These are phyloP conservation scores for Apiospora rasikravindrae DNA, from an alignment of 2,329 filamentous ascomycete species.

Conservation along the genomic window DNA sequence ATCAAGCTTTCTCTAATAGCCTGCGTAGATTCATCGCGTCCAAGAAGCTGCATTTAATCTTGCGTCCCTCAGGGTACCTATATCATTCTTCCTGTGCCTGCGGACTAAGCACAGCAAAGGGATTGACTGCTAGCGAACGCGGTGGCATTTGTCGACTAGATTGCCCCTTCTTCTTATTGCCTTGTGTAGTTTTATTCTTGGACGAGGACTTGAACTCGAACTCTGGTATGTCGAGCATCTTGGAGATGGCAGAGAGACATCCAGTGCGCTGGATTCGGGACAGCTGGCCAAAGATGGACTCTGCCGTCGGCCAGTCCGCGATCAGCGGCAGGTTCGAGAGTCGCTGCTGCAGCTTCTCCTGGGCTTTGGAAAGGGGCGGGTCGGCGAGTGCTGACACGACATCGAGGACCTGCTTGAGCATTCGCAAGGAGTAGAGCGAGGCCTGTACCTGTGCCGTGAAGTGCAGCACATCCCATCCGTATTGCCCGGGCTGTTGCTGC, in stretches of 20 bases:
- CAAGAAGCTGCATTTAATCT: not conserved
- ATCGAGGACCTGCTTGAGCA: conserved; percentile 55
- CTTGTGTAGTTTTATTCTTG: not conserved
- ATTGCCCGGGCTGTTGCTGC: conserved; percentile 34
- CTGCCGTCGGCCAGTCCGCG: conserved; percentile 20
- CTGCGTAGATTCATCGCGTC: not conserved
- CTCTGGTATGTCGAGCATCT: conserved; percentile 17
- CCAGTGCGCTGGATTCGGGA: not conserved
- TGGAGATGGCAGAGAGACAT: conserved; percentile 10
- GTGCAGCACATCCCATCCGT: conserved; percentile 64
- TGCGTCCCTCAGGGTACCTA: not conserved
- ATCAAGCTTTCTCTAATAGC: not conserved
- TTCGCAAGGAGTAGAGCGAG: conserved; percentile 65
- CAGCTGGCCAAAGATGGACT: conserved; percentile 5
- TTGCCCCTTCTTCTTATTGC: not conserved
- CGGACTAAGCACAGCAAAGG: conserved; percentile 17
- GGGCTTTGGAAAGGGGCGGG: not conserved
- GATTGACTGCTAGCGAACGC: conserved; percentile 19
- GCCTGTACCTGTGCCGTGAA: conserved; percentile 65
- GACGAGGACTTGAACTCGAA: conserved; percentile 2
- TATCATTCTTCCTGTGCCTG: conserved; percentile 19
- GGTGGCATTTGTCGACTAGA: conserved; percentile 12
- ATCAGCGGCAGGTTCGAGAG: conserved; percentile 21
- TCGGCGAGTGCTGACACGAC: conserved; percentile 12
- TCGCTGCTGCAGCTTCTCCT: conserved; percentile 16